Evolutionary conservation across 352 stramenopile genomes (phyloP).

Genomic region (Globisporangium lucens): DNA sequence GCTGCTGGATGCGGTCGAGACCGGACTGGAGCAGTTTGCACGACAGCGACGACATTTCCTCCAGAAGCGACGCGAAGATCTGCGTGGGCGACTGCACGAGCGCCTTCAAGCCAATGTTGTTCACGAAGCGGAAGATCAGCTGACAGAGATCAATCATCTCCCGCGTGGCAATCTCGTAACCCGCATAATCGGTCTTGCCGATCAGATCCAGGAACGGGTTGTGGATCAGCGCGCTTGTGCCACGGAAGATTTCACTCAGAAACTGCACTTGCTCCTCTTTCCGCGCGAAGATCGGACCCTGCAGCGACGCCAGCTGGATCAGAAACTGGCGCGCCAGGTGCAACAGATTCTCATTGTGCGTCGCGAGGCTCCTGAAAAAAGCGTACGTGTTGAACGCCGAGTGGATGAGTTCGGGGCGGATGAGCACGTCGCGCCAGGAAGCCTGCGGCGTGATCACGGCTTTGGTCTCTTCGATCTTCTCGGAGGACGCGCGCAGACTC

Average conservation of each 20-base stretch:
- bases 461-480: constrained; percentile 30
- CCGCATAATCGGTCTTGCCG: constrained; percentile 52
- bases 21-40: constrained; percentile 69
- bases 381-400: constrained; percentile 85
- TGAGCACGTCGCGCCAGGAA: constrained; percentile 66
- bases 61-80: constrained; percentile 58
- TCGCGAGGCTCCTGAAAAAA: constrained; percentile 67
- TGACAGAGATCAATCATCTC: constrained; percentile 86
- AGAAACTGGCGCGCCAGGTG: constrained; percentile 79
- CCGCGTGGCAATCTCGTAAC: constrained; percentile 64
- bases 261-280: constrained; percentile 67
- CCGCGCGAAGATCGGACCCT: constrained; percentile 63
- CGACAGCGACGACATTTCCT: constrained; percentile 66
- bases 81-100: constrained; percentile 38
- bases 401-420: constrained; percentile 74
- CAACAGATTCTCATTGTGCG: constrained; percentile 67
- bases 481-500: constrained; percentile 41
- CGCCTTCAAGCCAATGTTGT: constrained; percentile 63
- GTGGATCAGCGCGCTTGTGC: constrained; percentile 58
- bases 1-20: constrained; percentile 56
- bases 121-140: constrained; percentile 71
- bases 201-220: constrained; percentile 77
- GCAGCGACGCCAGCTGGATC: constrained; percentile 73
- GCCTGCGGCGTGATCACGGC: constrained; percentile 53
- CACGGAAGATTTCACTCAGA: constrained; percentile 63